Conservation (phyloP, 257 asterid genomes). For the Solanum megistacrolobum region DNA sequence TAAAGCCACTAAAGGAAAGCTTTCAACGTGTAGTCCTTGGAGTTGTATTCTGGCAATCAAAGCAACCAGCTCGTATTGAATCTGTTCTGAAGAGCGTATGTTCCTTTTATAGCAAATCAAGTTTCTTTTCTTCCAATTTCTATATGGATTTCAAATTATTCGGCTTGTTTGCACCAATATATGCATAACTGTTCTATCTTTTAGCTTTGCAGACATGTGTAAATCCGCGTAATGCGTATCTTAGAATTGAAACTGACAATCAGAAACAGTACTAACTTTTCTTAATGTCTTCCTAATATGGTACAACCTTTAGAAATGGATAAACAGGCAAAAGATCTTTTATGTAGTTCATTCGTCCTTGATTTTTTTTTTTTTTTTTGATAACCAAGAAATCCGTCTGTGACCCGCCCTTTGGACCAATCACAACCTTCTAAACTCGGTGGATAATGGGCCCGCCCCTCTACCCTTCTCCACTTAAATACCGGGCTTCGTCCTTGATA, state of each 20-base stretch:
- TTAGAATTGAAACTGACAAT: neutral
- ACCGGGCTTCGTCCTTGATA: neutral
- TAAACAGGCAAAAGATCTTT: neutral
- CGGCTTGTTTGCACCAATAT: neutral
- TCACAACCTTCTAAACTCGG: too few species aligned
- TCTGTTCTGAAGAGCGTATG: conserved; percentile 85
- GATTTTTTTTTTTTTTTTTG: too few species aligned
- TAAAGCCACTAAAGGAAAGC: conserved; percentile 65
- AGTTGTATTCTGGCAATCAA: conserved; percentile 91
- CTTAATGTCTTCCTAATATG: neutral
- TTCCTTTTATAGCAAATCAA: neutral
- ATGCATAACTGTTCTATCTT: neutral
- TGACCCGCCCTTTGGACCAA: too few species aligned
- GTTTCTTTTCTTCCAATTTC: neutral
- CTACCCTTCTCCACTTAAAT: too few species aligned
- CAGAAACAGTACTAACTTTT: neutral
- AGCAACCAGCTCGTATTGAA: conserved; percentile 78
- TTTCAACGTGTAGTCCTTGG: conserved; percentile 82
- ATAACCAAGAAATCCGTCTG: too few species aligned
- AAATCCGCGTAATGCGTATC: neutral
- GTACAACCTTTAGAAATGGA: neutral
- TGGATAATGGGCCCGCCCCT: too few species aligned
- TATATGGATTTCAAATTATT: neutral
- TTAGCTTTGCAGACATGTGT: neutral
- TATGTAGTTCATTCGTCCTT: neutral